phyloP scores from a whole-genome alignment of 2,329 filamentous ascomycete genomes.

The Dendryphion nanum region DNA sequence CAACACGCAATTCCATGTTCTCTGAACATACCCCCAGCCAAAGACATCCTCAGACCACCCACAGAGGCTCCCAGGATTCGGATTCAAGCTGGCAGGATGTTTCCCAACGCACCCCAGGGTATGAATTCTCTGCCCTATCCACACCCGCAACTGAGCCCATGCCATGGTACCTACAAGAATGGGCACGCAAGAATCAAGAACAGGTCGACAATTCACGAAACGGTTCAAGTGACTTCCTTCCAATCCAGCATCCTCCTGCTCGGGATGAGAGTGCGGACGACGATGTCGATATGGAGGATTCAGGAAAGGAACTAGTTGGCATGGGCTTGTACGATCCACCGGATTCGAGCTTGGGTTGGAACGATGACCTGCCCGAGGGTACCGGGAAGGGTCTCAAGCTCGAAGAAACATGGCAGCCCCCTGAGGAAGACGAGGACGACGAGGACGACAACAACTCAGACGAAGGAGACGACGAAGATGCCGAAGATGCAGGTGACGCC shows the following conservation, averaged over 20 bases:
- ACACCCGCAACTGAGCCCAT: slow-evolving; percentile 30
- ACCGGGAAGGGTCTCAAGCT: slow-evolving; percentile 74
- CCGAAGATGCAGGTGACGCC: slow-evolving; percentile 38
- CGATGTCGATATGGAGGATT: slow-evolving; percentile 53
- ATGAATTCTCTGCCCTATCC: slow-evolving; percentile 28
- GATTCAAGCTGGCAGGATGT: slow-evolving; percentile 30
- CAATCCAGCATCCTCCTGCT: slow-evolving; percentile 45
- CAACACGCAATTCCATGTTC: slow-evolving; percentile 32
- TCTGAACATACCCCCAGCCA: slow-evolving; percentile 16
- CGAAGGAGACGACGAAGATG: slow-evolving; percentile 46
- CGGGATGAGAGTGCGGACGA: slow-evolving; percentile 13
- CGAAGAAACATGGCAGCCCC: slow-evolving; percentile 76
- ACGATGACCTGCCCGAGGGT: slow-evolving; percentile 43
- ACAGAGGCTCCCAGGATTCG: slow-evolving; percentile 25
- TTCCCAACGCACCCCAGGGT: slow-evolving; percentile 18
- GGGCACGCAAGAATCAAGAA: slow-evolving; percentile 34
- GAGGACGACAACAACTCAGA: slow-evolving; percentile 37
- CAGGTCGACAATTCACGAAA: slow-evolving; percentile 18
- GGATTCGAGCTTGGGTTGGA: slow-evolving; percentile 59
- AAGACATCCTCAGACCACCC: slow-evolving; percentile 7
- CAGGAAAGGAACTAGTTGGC: slow-evolving; percentile 73
- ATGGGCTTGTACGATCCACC: slow-evolving; percentile 79
- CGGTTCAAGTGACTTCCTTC: slow-evolving; percentile 48
- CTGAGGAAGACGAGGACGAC: slow-evolving; percentile 44
- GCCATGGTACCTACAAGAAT: slow-evolving; percentile 39